phyloP scores from a whole-genome alignment of 345 rosid species.

The Leavenworthia alabamica region DNA sequence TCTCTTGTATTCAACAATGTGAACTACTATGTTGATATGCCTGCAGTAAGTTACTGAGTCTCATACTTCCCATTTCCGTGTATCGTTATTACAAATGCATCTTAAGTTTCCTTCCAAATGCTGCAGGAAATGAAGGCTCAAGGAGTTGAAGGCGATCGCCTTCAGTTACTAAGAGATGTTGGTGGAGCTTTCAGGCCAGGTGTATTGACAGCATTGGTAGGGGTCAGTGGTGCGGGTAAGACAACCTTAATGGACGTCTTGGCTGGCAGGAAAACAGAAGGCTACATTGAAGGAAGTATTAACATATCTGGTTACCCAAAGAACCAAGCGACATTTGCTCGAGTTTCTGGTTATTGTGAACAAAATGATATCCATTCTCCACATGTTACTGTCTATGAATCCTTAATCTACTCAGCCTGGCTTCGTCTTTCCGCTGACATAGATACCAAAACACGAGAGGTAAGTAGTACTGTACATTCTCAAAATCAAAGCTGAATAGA shows the following conservation, averaged over 20 bases:
- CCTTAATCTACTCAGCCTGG: conserved; percentile 84
- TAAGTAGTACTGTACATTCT: conserved; percentile 12
- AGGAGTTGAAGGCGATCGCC: conserved; percentile 61
- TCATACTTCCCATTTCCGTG: neutral
- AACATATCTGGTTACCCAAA: conserved; percentile 76
- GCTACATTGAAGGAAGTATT: conserved; percentile 66
- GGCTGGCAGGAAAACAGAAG: conserved; percentile 86
- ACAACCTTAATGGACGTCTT: conserved; percentile 93
- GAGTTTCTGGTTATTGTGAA: conserved; percentile 81
- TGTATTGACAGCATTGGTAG: conserved; percentile 74
- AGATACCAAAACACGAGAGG: conserved; percentile 54
- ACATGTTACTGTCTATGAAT: conserved; percentile 78
- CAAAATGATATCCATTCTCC: conserved; percentile 95
- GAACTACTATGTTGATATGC: conserved; percentile 87
- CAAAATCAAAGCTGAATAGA: neutral
- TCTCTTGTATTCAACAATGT: conserved; percentile 70
- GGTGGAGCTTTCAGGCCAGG: conserved; percentile 88
- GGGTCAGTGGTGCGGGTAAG: conserved; percentile 95
- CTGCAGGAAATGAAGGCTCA: conserved; percentile 74
- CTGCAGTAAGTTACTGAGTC: conserved; percentile 48
- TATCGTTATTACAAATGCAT: neutral
- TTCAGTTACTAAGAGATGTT: conserved; percentile 64
- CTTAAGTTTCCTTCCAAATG: neutral
- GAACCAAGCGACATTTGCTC: conserved; percentile 88
- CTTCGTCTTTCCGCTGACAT: conserved; percentile 71